Conservation (phyloP, 768 basidiomycete species). For the Kwoniella newhampshirensis region DNA sequence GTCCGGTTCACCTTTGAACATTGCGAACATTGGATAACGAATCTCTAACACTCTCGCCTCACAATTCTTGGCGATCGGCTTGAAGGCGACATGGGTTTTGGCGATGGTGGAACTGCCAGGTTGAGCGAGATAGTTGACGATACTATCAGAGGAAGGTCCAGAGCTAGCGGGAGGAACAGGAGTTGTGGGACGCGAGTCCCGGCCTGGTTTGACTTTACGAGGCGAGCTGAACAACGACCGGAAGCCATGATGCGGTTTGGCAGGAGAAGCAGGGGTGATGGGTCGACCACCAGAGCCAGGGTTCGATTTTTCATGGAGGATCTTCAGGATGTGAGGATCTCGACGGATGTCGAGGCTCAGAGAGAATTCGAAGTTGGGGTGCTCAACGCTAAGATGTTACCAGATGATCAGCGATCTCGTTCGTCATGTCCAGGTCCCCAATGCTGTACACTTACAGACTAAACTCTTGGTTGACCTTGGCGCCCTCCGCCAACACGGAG, state of each 20-base stretch:
- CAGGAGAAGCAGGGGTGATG: slow-evolving; percentile 68
- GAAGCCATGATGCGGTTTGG: slow-evolving; percentile 56
- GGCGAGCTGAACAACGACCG: slow-evolving; percentile 55
- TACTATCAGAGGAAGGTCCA: slow-evolving; percentile 24
- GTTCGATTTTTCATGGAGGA: slow-evolving; percentile 65
- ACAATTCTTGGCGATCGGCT: slow-evolving; percentile 77
- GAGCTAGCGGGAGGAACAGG: slow-evolving; percentile 39
- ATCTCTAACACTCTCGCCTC: slow-evolving; percentile 81
- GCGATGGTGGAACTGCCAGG: slow-evolving; percentile 62
- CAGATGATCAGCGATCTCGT: neutral
- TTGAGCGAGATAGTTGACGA: slow-evolving; percentile 47
- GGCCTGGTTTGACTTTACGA: slow-evolving; percentile 50
- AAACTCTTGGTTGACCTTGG: slow-evolving; percentile 53
- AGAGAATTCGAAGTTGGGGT: slow-evolving; percentile 92
- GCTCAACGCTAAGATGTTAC: slow-evolving; percentile 53
- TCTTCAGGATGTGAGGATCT: slow-evolving; percentile 72
- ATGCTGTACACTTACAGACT: slow-evolving; percentile 45
- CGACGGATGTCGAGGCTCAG: slow-evolving; percentile 81
- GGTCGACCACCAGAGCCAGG: slow-evolving; percentile 55
- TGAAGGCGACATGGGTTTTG: slow-evolving; percentile 82
- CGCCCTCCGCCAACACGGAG: slow-evolving; percentile 40
- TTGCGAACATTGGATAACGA: slow-evolving; percentile 53
- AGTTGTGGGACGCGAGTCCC: slow-evolving; percentile 14
- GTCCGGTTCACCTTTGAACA: slow-evolving; percentile 49
- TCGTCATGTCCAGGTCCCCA: too few relatives aligned